Conservation (phyloP, 768 basidiomycete species). For the Clavulina sp. region DNA sequence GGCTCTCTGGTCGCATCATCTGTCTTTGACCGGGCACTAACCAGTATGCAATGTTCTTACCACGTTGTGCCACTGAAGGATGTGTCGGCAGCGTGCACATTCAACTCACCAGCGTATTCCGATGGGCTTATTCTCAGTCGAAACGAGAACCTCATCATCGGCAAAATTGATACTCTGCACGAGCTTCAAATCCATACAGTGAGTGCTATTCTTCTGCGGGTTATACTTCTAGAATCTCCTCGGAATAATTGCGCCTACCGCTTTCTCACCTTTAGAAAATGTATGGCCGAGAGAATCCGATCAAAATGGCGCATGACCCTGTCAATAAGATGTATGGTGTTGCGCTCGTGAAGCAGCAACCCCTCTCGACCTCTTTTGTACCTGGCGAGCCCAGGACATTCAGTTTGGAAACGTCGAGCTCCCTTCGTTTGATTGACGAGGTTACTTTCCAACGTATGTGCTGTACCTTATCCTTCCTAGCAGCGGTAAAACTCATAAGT, state of each 20-base stretch:
- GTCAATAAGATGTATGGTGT: slow-evolving; percentile 44
- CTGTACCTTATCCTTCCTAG: no score
- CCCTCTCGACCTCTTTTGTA: no score
- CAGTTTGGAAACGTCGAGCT: no score
- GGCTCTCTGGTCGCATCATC: no score
- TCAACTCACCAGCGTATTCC: slow-evolving; percentile 33
- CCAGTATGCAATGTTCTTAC: not conserved
- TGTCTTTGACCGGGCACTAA: no score
- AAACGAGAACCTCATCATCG: slow-evolving; percentile 39
- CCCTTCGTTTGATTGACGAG: no score
- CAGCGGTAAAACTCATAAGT: no score
- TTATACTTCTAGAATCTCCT: not conserved
- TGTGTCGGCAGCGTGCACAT: slow-evolving; percentile 30
- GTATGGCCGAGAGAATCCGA: slow-evolving; percentile 56
- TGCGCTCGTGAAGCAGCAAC: no score
- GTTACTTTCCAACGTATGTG: no score
- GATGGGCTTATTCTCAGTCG: slow-evolving; percentile 44
- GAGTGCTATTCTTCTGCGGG: slow-evolving; percentile 13
- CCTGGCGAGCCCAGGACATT: no score
- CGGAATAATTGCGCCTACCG: slow-evolving; percentile 6
- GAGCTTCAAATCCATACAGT: slow-evolving; percentile 73
- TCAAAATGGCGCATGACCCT: slow-evolving; percentile 43
- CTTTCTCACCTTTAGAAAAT: slow-evolving; percentile 31
- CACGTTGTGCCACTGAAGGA: slow-evolving; percentile 21
- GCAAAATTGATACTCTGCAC: slow-evolving; percentile 45